Conservation (phyloP, 83 land plant genomes). For the Diphasiastrum complanatum region DNA sequence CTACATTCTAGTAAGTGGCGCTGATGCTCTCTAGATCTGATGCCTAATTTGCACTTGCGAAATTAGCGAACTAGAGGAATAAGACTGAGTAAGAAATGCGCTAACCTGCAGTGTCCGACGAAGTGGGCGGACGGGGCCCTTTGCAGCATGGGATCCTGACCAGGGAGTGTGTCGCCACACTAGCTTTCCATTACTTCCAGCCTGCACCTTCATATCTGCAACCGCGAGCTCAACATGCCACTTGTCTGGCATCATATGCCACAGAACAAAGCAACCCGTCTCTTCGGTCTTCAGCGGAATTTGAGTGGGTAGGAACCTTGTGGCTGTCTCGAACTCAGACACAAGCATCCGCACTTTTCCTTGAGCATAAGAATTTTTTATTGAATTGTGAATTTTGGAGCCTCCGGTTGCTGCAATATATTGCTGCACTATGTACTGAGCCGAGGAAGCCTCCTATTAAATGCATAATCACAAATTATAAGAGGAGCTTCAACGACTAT, state of each 20-base stretch:
- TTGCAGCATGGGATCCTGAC: constrained; percentile 46
- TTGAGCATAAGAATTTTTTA: constrained; percentile 35
- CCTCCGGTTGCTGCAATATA: constrained; percentile 39
- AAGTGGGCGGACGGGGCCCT: constrained; percentile 41
- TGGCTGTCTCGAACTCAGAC: constrained; percentile 28
- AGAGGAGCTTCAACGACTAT: no score
- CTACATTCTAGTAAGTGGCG: no score
- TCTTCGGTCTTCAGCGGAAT: constrained; percentile 27
- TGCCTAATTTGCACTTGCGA: no score
- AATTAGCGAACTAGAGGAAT: not conserved
- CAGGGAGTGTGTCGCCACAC: constrained; percentile 47
- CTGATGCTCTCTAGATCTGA: no score
- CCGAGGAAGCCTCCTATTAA: constrained; percentile 38
- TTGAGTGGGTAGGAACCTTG: constrained; percentile 21
- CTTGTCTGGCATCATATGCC: constrained; percentile 46
- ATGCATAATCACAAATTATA: not conserved
- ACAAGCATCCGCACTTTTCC: constrained; percentile 42
- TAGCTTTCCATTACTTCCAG: constrained; percentile 40
- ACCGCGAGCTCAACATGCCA: constrained; percentile 45
- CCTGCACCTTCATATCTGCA: constrained; percentile 37
- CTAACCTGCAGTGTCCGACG: constrained; percentile 32
- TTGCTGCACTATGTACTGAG: constrained; percentile 48
- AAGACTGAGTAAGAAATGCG: not conserved
- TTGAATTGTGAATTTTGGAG: constrained; percentile 31
- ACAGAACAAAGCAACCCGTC: constrained; percentile 40